Percentiles rank a stretch among this genome's conserved stretches.
Evolutionary conservation across 306 rosid species (phyloP).

Genomic region (Ceratonia siliqua): DNA sequence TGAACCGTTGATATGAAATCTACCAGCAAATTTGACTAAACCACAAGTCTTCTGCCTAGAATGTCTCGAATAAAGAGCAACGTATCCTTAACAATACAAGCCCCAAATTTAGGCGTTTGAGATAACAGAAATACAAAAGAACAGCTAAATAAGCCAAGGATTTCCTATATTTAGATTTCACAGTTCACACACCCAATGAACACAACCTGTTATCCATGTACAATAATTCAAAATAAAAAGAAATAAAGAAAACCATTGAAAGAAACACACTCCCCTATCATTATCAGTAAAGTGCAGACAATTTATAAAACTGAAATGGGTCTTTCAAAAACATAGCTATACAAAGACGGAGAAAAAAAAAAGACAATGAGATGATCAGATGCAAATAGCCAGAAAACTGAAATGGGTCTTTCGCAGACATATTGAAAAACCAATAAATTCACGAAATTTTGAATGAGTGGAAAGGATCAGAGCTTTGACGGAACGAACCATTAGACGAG

Average conservation of each 20-base stretch:
- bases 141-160: slow-evolving; percentile 40
- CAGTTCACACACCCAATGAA: slow-evolving; percentile 30
- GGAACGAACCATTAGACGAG: slow-evolving; percentile 45
- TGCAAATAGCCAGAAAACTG: slow-evolving; percentile 18
- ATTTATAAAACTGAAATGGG: too few species aligned
- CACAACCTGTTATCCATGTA: slow-evolving; percentile 33
- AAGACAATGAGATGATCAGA: too few species aligned
- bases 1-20: slow-evolving; percentile 47
- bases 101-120: slow-evolving; percentile 54
- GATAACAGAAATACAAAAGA: slow-evolving; percentile 33
- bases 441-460: background rate
- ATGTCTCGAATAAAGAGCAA: slow-evolving; percentile 27
- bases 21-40: slow-evolving; percentile 42
- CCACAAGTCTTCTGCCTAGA: slow-evolving; percentile 49
- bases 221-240: background rate
- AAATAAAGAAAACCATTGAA: slow-evolving; percentile 18
- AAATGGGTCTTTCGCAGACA: slow-evolving; percentile 29
- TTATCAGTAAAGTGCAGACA: too few species aligned
- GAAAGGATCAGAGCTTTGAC: background rate
- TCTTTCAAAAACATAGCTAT: too few species aligned
- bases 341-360: too few species aligned
- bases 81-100: slow-evolving; percentile 40
- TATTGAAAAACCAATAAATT: background rate
- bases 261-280: slow-evolving; percentile 30
- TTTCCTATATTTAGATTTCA: slow-evolving; percentile 38